Conservation (phyloP, 2,329 filamentous ascomycete genomes). For the Ceratocystis ficicola region DNA sequence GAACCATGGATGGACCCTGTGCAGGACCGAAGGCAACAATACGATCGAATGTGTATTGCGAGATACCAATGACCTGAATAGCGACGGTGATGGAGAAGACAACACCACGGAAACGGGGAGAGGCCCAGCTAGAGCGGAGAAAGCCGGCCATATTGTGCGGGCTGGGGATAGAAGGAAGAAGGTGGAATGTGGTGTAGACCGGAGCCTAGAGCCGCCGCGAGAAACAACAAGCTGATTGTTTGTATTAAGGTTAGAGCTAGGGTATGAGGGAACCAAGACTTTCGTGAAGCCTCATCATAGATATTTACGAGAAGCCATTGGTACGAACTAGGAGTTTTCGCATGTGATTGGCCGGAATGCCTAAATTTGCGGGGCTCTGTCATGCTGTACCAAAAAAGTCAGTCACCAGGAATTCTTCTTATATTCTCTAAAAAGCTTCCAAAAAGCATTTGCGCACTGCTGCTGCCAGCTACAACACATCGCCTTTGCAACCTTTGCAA, state of each 20-base stretch:
- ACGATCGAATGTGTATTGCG: constrained; percentile 48
- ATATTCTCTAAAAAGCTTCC: not conserved
- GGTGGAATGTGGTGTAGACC: not conserved
- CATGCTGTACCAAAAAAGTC: not conserved
- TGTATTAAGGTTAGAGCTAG: too few species aligned
- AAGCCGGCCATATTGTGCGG: constrained; percentile 18
- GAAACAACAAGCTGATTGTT: too few species aligned
- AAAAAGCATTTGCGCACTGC: not conserved
- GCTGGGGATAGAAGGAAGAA: not conserved
- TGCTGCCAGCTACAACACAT: too few species aligned
- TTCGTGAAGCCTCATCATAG: too few species aligned
- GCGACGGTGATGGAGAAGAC: constrained; percentile 35
- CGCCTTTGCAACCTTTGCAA: too few species aligned
- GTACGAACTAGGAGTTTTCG: too few species aligned
- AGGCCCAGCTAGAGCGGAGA: constrained; percentile 20
- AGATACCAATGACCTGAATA: constrained; percentile 36
- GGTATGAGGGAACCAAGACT: too few species aligned
- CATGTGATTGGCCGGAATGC: not conserved
- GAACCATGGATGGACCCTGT: constrained; percentile 75
- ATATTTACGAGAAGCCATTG: too few species aligned
- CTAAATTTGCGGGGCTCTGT: not conserved
- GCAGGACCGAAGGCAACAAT: constrained; percentile 47
- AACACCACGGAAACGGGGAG: constrained; percentile 24
- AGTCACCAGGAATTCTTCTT: not conserved
- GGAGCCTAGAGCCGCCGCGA: not conserved